Conservation (phyloP, 345 rosid genomes). For the Nephelium lappaceum region DNA sequence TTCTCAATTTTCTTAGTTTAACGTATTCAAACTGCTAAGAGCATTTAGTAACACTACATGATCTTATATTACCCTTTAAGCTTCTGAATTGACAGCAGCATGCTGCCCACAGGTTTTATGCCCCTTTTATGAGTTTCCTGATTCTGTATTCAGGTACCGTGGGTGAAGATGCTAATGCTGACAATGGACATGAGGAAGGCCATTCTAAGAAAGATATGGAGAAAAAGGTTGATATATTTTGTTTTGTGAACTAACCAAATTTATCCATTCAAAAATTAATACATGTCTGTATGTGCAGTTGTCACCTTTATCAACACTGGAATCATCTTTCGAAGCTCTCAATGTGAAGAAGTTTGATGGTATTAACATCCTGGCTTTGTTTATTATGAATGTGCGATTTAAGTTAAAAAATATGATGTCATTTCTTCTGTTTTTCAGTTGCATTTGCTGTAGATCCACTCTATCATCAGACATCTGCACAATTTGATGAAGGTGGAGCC, state of each 20-base stretch:
- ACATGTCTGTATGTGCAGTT: constrained; percentile 55
- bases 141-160: constrained; percentile 43
- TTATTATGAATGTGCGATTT: constrained; percentile 17
- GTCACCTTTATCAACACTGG: constrained; percentile 82
- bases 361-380: constrained; percentile 32
- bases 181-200: constrained; percentile 48
- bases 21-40: background rate
- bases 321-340: constrained; percentile 81
- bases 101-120: constrained; percentile 1
- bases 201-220: constrained; percentile 64
- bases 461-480: constrained; percentile 97
- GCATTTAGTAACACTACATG: background rate
- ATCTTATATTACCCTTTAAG: background rate
- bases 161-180: constrained; percentile 45
- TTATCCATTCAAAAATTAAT: constrained; percentile 25
- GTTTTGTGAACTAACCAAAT: constrained; percentile 2
- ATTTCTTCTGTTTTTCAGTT: constrained; percentile 48
- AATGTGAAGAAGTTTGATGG: constrained; percentile 92
- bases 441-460: constrained; percentile 96
- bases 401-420: constrained; percentile 22
- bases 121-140: constrained; percentile 4
- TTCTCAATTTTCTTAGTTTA: background rate
- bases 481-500: constrained; percentile 98
- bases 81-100: constrained; percentile 1
- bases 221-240: constrained; percentile 55